Conservation (phyloP, 257 asterid genomes). For the Lithospermum erythrorhizon region DNA sequence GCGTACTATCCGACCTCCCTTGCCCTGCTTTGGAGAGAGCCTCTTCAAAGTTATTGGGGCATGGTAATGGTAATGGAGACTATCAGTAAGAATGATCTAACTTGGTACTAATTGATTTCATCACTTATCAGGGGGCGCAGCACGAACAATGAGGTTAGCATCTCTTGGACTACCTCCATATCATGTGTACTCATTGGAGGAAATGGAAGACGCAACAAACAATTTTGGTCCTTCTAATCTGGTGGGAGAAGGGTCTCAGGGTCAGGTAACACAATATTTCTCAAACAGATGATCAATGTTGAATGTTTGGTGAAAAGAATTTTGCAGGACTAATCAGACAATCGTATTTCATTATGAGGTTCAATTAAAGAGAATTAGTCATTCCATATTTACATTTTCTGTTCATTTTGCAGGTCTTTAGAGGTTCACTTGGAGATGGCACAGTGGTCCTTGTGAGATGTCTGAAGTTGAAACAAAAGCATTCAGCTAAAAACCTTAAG, state of each 20-base stretch:
- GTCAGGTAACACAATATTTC: constrained; percentile 41
- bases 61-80: too few relatives aligned
- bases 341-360: too few relatives aligned
- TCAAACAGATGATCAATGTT: too few relatives aligned
- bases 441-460: constrained; percentile 73
- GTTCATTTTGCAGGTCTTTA: constrained; percentile 40
- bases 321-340: too few relatives aligned
- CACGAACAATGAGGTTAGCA: constrained; percentile 64
- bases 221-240: constrained; percentile 72
- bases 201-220: constrained; percentile 84
- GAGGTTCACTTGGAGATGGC: constrained; percentile 88
- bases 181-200: constrained; percentile 79
- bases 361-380: neutral
- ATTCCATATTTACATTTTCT: neutral
- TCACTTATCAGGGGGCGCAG: constrained; percentile 36
- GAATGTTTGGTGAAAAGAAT: too few relatives aligned
- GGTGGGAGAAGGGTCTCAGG: constrained; percentile 75
- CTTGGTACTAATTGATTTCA: neutral
- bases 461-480: constrained; percentile 74
- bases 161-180: constrained; percentile 86
- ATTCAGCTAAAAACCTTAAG: constrained; percentile 68
- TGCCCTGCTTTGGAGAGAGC: too few relatives aligned
- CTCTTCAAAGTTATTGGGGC: too few relatives aligned
- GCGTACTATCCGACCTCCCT: too few relatives aligned
- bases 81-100: too few relatives aligned